These are phyloP conservation scores for Lathyrus aphaca DNA, from an alignment of 306 rosid genomes.

Conservation along the genomic window DNA sequence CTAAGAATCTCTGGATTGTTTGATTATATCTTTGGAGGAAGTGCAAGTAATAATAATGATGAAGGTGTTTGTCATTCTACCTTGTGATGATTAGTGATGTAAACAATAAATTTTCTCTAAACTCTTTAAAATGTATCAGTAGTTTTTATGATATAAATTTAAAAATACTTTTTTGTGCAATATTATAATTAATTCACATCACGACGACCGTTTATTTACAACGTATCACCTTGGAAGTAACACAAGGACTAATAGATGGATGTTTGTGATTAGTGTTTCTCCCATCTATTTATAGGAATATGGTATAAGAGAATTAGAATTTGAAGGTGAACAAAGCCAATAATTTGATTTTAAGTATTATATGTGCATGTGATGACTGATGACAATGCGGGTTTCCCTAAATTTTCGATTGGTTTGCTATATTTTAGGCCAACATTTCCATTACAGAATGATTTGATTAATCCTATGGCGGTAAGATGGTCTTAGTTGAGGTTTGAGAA, in stretches of 20 bases:
- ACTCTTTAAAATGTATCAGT: too few species aligned
- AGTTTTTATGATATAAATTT: too few species aligned
- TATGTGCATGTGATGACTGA: constrained; percentile 58
- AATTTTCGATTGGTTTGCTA: constrained; percentile 35
- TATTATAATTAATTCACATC: too few species aligned
- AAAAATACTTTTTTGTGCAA: too few species aligned
- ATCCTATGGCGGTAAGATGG: constrained; percentile 31
- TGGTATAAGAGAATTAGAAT: constrained; percentile 8
- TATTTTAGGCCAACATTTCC: constrained; percentile 39
- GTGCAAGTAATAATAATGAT: too few species aligned
- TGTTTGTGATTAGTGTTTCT: constrained; percentile 26
- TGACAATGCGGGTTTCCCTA: constrained; percentile 47
- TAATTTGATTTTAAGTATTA: constrained; percentile 3
- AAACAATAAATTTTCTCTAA: too few species aligned
- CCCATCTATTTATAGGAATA: constrained; percentile 48
- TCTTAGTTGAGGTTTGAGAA: constrained; percentile 1
- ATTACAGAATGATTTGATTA: constrained; percentile 36
- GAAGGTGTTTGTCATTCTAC: too few species aligned
- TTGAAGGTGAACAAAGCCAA: constrained; percentile 7
- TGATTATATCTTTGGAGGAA: too few species aligned
- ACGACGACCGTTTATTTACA: too few species aligned
- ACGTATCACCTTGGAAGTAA: constrained; percentile 15
- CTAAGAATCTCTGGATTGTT: too few species aligned
- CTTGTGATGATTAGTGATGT: too few species aligned
- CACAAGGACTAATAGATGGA: constrained; percentile 33